Percentiles rank a stretch among this genome's conserved stretches.
phyloP scores from a whole-genome alignment of 495 filamentous ascomycete species.

The Penicillium manginii region DNA sequence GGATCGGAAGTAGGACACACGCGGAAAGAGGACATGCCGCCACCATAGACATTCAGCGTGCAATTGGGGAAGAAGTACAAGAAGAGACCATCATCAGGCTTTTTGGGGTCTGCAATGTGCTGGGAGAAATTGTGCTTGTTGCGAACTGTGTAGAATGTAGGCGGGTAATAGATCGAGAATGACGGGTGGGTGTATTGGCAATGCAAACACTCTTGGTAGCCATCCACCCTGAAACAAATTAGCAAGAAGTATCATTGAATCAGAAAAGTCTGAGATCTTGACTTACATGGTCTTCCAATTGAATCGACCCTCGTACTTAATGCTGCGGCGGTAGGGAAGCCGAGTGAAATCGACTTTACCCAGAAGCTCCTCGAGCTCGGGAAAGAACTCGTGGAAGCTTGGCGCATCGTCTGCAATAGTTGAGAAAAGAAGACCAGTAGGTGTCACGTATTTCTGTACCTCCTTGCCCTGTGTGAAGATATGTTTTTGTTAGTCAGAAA shows the following conservation, averaged over 20 bases:
- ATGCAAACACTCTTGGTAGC: constrained; percentile 66
- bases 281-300: constrained; percentile 67
- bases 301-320: constrained; percentile 60
- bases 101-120: constrained; percentile 60
- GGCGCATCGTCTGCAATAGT: constrained; percentile 55
- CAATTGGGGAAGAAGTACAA: constrained; percentile 67
- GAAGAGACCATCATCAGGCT: constrained; percentile 58
- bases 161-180: constrained; percentile 61
- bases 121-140: constrained; percentile 62
- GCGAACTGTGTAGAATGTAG: constrained; percentile 59
- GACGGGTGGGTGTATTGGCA: constrained; percentile 67
- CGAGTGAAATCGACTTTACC: constrained; percentile 60
- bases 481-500: not conserved
- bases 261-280: not conserved
- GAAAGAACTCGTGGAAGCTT: constrained; percentile 60
- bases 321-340: constrained; percentile 57
- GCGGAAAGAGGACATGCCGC: constrained; percentile 63
- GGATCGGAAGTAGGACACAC: constrained; percentile 59
- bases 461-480: constrained; percentile 27
- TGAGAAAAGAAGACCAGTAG: constrained; percentile 58
- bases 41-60: constrained; percentile 64
- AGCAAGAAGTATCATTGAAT: not conserved
- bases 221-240: constrained; percentile 53
- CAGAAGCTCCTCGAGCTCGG: constrained; percentile 52
- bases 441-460: constrained; percentile 52